Evolutionary conservation across 257 asterid species (phyloP).

Genomic region (Nicotiana benthamiana): DNA sequence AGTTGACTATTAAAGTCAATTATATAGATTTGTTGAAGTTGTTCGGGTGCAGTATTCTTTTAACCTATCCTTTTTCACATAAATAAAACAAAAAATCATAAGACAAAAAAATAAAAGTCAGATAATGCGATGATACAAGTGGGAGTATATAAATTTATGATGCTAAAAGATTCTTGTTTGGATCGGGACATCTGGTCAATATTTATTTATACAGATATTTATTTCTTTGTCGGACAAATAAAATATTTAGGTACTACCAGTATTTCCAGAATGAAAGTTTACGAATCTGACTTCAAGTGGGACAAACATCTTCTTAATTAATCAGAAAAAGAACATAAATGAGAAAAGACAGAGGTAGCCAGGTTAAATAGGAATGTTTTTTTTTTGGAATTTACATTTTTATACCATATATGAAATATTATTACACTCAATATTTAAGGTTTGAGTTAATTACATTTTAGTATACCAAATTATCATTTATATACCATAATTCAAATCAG

Average conservation of each 20-base stretch:
- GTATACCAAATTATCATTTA: too few relatives aligned
- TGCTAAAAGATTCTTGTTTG: not conserved
- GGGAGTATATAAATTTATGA: not conserved
- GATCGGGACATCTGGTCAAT: not conserved
- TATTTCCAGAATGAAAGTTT: not conserved
- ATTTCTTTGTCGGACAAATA: not conserved
- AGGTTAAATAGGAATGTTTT: not conserved
- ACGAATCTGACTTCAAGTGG: not conserved
- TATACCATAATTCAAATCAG: too few relatives aligned
- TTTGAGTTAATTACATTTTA: too few relatives aligned
- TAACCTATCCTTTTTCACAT: not conserved
- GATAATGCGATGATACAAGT: not conserved
- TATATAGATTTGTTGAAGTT: not conserved
- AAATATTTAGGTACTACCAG: not conserved
- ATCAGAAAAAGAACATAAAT: not conserved
- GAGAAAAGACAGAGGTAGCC: not conserved
- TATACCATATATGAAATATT: fast-evolving
- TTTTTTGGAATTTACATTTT: too few relatives aligned
- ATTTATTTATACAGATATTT: not conserved
- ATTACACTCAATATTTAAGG: fast-evolving
- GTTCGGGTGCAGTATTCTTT: not conserved
- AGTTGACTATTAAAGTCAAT: not conserved
- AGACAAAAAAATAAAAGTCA: not conserved
- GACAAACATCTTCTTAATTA: not conserved
- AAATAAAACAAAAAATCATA: not conserved